phyloP scores from a whole-genome alignment of 305 asterid species.

The Solanum hybrid region DNA sequence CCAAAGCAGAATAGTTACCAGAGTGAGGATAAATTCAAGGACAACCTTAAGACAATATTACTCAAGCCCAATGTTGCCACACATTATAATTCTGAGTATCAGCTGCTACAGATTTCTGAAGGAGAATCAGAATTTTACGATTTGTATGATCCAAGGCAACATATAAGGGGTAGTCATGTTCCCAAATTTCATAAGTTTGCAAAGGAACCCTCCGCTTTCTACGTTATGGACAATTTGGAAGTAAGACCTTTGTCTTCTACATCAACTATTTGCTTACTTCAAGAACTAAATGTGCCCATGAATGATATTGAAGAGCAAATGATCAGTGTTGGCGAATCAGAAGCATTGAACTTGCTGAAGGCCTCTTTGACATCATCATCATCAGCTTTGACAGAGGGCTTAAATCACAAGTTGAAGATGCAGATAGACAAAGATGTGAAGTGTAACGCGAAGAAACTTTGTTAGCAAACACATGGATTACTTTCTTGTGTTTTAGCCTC shows the following conservation, averaged over 20 bases:
- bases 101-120: background rate
- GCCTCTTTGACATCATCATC: conserved; percentile 15
- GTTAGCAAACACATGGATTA: background rate
- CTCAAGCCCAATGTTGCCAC: background rate
- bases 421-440: background rate
- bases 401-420: background rate
- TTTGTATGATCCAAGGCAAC: background rate
- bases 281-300: background rate
- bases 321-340: background rate
- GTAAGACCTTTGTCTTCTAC: background rate
- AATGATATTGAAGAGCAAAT: conserved; percentile 4
- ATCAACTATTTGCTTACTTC: background rate
- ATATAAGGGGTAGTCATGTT: background rate
- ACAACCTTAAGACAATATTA: background rate
- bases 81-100: background rate
- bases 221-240: conserved; percentile 1
- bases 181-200: background rate
- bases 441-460: background rate
- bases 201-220: background rate
- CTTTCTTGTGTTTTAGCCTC: background rate
- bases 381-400: conserved; percentile 8
- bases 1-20: background rate
- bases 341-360: conserved; percentile 8
- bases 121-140: background rate
- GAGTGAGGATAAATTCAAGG: background rate